phyloP scores from a whole-genome alignment of 139 green algal genomes.

The Coccomyxa sp. region DNA sequence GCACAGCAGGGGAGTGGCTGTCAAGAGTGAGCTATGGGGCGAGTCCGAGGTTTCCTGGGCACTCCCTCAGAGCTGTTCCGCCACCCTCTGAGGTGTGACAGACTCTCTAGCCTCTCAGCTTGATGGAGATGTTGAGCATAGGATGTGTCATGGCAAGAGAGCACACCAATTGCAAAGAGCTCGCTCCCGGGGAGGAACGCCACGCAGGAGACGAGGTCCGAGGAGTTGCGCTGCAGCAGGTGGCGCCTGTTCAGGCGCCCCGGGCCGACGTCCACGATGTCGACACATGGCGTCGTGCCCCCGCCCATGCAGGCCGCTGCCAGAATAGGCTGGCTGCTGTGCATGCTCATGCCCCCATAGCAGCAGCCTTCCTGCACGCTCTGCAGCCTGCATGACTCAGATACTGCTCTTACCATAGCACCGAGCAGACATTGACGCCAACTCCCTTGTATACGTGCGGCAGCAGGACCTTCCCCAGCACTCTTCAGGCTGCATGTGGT shows the following conservation, averaged over 20 bases:
- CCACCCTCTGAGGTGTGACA: background rate
- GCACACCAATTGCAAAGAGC: background rate
- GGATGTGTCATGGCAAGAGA: background rate
- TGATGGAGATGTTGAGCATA: background rate
- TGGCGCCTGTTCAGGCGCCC: background rate
- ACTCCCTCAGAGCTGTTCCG: background rate
- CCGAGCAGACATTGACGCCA: background rate
- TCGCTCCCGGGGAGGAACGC: background rate
- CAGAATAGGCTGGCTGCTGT: background rate
- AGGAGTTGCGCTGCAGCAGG: background rate
- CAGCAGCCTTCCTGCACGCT: background rate
- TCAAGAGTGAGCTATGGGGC: too few relatives aligned
- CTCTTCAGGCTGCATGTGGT: too few relatives aligned
- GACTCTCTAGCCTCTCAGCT: background rate
- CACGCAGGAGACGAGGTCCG: background rate
- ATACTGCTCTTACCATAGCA: too few relatives aligned
- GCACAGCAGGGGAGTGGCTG: too few relatives aligned
- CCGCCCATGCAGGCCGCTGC: background rate
- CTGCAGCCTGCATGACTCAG: background rate
- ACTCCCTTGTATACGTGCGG: background rate
- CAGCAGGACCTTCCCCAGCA: background rate
- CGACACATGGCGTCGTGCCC: background rate
- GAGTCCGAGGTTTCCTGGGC: too few relatives aligned
- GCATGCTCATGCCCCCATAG: background rate
- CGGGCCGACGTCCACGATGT: background rate